Evolutionary conservation across 2,329 filamentous ascomycete genomes (phyloP).

Genomic region (Microdochium trichocladiopsis): DNA sequence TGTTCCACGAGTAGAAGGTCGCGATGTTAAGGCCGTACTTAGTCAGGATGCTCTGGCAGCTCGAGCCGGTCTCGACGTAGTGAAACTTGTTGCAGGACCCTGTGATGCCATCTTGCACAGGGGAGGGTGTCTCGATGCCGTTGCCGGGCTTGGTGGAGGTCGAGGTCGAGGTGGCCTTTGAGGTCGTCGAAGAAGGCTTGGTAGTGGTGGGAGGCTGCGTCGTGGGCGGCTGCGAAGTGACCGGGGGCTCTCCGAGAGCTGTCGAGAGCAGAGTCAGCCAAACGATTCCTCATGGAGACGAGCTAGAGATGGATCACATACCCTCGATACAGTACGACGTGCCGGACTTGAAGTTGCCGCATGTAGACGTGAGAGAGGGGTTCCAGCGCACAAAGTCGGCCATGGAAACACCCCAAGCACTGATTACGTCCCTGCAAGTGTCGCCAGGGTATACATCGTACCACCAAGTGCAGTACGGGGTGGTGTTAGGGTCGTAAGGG

Average conservation of each 20-base stretch:
- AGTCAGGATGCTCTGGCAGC: constrained; percentile 14
- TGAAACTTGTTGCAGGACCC: background rate
- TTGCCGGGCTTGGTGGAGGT: constrained; percentile 3
- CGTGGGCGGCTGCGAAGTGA: background rate
- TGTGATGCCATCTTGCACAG: constrained; percentile 19
- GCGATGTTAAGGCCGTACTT: background rate
- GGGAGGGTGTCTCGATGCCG: constrained; percentile 17
- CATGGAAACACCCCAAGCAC: background rate
- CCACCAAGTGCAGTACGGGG: background rate
- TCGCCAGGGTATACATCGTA: background rate
- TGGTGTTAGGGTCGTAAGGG: background rate
- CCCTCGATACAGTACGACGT: background rate
- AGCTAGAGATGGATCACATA: background rate
- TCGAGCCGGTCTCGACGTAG: constrained; percentile 6
- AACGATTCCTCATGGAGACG: background rate
- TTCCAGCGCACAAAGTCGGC: background rate
- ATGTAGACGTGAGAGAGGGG: background rate
- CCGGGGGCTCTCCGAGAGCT: background rate
- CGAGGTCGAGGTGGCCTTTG: background rate
- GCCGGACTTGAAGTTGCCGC: background rate
- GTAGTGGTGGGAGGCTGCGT: background rate
- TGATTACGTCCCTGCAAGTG: background rate
- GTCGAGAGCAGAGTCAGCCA: background rate
- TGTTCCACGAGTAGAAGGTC: constrained; percentile 16
- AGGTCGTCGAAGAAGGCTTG: background rate